These are phyloP conservation scores for Brassica carinata DNA, from an alignment of 345 rosid genomes.

Conservation along the genomic window DNA sequence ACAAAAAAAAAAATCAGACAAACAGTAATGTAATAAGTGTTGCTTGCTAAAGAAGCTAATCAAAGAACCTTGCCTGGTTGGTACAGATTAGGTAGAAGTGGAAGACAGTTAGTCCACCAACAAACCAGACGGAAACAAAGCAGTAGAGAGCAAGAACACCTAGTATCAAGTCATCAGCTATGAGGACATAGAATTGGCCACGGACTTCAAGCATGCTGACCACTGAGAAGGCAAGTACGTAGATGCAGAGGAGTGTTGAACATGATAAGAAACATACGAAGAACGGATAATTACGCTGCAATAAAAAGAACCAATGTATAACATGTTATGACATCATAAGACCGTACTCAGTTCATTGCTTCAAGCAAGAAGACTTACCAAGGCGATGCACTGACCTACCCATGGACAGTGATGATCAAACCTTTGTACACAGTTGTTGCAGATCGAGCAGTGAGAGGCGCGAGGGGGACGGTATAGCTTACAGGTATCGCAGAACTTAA, in stretches of 20 bases:
- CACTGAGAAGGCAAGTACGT: constrained; percentile 67
- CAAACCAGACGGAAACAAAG: constrained; percentile 72
- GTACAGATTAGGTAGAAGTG: constrained; percentile 68
- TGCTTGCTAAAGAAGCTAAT: background rate
- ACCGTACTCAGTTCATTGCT: background rate
- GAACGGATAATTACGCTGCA: constrained; percentile 83
- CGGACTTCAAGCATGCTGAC: constrained; percentile 53
- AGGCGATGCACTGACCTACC: constrained; percentile 99
- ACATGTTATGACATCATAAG: too few species aligned
- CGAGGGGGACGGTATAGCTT: constrained; percentile 81
- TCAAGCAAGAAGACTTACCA: constrained; percentile 48
- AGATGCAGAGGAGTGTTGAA: constrained; percentile 67
- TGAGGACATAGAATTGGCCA: constrained; percentile 36
- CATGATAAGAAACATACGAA: constrained; percentile 70
- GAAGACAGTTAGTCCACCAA: constrained; percentile 78
- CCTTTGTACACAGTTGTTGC: constrained; percentile 89
- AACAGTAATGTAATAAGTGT: background rate
- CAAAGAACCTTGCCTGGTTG: constrained; percentile 62
- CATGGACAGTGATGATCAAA: constrained; percentile 99
- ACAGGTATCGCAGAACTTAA: constrained; percentile 88
- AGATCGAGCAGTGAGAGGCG: constrained; percentile 90
- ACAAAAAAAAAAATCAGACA: constrained; percentile 15
- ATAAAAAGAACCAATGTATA: background rate
- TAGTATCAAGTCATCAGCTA: constrained; percentile 51
- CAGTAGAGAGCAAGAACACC: constrained; percentile 52